Evolutionary conservation across 2,329 filamentous ascomycete species (phyloP), one percentile per base, ranked within the genome.

Genomic region (Bipolaris gigantea): DNA sequence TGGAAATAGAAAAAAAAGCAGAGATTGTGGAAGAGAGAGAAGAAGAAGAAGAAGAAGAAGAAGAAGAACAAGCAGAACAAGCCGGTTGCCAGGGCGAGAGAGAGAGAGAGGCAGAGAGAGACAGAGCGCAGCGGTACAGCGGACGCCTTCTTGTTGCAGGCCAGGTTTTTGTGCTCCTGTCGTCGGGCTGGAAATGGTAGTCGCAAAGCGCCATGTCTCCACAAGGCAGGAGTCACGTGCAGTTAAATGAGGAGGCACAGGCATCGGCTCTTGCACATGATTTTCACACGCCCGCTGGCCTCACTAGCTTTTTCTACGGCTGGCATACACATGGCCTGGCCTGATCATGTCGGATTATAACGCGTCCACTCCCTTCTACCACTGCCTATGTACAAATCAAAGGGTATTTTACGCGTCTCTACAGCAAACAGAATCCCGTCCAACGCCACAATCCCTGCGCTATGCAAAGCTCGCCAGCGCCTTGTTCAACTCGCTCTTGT

Each of bases 401-500:
- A 62, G 70, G 71, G 71, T 72, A 73, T 73, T 65, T 41, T 66
- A 62, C 69, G 62, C 45, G 50, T 50, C 54, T 25, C 43, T 48
- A 54, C 55, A 56, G 30, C 53, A 53, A 52, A 59, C 38, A 64
- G 27, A 48, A 39, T 48, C 45, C 27, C 63, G 49, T 53, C 48
- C 59, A 65, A 53, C 43, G 49, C 50, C 67, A 61, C 62, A 56
- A 25, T 48, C 35, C 60, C 34, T 50, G 35, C 55, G 46, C 66
- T 63, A 77, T 44, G 69, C 72, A 62, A 83, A 71, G 45, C 76
- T 72, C 21, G 80, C 77, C 66, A 88, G 71, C 56, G 82, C 76
- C 19, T 84, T 84, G 42, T 89, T 85, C 66, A 99, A 87, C 43
- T 86, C 84, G 36, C 81, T 81, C 80, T 97, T 97, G 78, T 97